Conservation (phyloP, 352 stramenopile genomes). For the Synura sp. region DNA sequence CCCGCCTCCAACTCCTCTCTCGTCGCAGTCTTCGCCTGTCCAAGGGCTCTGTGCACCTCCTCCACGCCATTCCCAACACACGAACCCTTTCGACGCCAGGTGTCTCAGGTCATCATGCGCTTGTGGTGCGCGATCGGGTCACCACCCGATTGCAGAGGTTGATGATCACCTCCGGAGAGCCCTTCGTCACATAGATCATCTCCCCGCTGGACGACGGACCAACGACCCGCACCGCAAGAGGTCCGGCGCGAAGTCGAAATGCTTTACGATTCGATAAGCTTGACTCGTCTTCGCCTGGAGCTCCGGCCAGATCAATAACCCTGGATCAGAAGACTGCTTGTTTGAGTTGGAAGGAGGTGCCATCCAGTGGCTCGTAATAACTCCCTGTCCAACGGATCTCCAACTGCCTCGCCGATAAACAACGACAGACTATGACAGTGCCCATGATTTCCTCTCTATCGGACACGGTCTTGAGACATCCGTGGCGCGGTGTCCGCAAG, state of each 20-base stretch:
- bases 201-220: not conserved
- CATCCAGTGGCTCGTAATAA: not conserved
- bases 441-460: not conserved
- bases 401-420: not conserved
- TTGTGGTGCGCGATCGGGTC: too few species aligned
- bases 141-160: not conserved
- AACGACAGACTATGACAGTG: not conserved
- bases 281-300: not conserved
- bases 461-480: too few species aligned
- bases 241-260: constrained; percentile 28
- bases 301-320: not conserved
- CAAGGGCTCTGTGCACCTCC: too few species aligned
- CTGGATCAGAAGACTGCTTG: too few species aligned
- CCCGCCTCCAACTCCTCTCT: too few species aligned
- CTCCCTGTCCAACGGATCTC: constrained; percentile 27
- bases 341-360: not conserved
- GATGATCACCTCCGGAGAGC: constrained; percentile 12
- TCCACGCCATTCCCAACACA: too few species aligned
- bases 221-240: not conserved
- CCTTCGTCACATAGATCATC: not conserved
- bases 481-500: too few species aligned
- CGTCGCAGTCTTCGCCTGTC: too few species aligned
- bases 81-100: too few species aligned
- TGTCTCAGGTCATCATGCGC: too few species aligned
- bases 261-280: not conserved